Evolutionary conservation across 176 grass and related monocot species (phyloP), one percentile per base, ranked within the genome.

Genomic region (Stipa capillata): DNA sequence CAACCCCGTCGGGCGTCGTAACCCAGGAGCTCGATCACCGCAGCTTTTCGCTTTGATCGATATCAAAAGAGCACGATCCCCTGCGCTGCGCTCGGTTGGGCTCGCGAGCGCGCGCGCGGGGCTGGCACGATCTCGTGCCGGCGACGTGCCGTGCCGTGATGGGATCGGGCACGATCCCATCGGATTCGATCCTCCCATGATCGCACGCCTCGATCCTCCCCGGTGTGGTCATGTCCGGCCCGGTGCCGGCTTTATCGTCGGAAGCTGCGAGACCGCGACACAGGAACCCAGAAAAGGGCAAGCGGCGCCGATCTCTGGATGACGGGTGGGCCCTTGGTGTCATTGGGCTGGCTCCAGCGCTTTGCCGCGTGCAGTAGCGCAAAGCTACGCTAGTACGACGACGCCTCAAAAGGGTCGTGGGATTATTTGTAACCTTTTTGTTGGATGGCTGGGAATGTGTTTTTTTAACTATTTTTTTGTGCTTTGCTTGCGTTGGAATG

Each of bases 401-500:
- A 9, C 8, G 24, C 48, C 39, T 63, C 66, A 64, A 85, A 79
- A 73, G 75, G 4, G 8, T 34, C 69, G 69, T 18, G 27, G 21
- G 34, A 3, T 13, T 72, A 18, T 28, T 43, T 11, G 47, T 25
- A 24, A 7, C 64, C 43, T 4, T 17, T 17, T 45, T 4, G 25
- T 4, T 49, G 72, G 35, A 28, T 12, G 50, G 66, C 4, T 67
- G 64, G 20, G 7, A 24, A 67, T 67, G 64, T 67, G 24, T 67
- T 35, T 15, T 21, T 1, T 17, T 62, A n/a, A n/a, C n/a, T 64
- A n/a, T 2, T 7, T 60, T 67, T 40, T 40, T 7, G 14, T 1
- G n/a, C 64, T 67, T 67, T 67, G 64, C 37, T 57, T 41, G 72
- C 16, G 49, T 18, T 15, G 80, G 70, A 31, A 83, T 50, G 63